Conservation (phyloP, 1,139 yeast species). For the Geotrichum phurueaensis region DNA sequence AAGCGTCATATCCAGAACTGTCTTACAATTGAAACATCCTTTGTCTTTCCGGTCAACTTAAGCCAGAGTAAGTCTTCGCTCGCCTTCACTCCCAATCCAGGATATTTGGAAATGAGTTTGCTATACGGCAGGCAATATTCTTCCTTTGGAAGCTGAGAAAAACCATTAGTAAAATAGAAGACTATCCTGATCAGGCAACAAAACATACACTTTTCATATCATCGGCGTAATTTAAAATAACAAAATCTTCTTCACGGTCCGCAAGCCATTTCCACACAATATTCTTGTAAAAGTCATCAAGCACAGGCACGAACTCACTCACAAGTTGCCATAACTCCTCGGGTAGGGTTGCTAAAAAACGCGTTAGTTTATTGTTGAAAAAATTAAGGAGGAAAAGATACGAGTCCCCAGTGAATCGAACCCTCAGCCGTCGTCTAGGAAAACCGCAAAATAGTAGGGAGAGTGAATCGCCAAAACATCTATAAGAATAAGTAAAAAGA, state of each 20-base stretch:
- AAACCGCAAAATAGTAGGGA: not conserved
- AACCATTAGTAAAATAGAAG: not conserved
- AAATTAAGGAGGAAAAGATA: conserved; percentile 5
- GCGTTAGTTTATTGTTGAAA: conserved; percentile 1
- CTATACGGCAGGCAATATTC: conserved; percentile 19
- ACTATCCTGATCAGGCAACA: not conserved
- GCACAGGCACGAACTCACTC: conserved; percentile 20
- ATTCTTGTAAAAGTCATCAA: conserved; percentile 28
- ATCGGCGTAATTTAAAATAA: conserved; percentile 21
- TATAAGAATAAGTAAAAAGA: not conserved
- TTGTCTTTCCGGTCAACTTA: conserved; percentile 34
- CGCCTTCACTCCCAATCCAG: conserved; percentile 29
- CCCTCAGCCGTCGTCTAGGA: conserved; percentile 5
- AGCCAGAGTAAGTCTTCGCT: conserved; percentile 36
- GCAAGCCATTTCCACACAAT: conserved; percentile 33
- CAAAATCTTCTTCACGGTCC: conserved; percentile 23
- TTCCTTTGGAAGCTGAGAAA: conserved; percentile 8
- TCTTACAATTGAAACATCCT: conserved; percentile 18
- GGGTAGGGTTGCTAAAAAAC: conserved; percentile 27
- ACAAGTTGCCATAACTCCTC: conserved; percentile 30
- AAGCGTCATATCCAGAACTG: not conserved
- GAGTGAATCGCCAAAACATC: not conserved
- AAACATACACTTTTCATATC: conserved; percentile 13
- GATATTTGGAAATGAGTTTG: conserved; percentile 21
- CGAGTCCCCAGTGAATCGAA: conserved; percentile 11